Conservation (phyloP, 2,329 filamentous ascomycete genomes). For the Trichoderma sp. region DNA sequence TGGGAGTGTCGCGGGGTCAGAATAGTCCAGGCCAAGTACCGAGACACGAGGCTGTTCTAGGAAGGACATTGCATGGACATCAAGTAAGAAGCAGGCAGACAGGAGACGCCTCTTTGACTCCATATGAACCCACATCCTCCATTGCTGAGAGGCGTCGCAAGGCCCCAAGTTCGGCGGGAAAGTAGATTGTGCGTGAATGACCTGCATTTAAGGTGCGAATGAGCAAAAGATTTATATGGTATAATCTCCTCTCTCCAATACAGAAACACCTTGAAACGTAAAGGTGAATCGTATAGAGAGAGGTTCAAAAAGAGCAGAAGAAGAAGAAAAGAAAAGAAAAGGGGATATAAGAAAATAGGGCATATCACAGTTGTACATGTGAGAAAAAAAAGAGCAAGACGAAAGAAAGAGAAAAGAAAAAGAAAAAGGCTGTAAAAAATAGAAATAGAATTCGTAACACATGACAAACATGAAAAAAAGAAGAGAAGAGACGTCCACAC, state of each 20-base stretch:
- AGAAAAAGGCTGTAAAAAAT: constrained; percentile 23
- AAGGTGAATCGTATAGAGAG: background rate
- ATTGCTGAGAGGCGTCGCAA: constrained; percentile 38
- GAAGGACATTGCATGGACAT: constrained; percentile 55
- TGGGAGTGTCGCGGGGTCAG: constrained; percentile 35
- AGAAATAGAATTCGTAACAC: background rate
- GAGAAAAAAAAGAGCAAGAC: background rate
- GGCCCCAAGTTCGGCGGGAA: constrained; percentile 26
- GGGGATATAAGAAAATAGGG: constrained; percentile 20
- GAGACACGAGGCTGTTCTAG: constrained; percentile 46
- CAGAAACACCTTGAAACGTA: background rate
- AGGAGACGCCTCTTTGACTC: constrained; percentile 55
- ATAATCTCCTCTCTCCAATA: background rate
- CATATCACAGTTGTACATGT: constrained; percentile 18
- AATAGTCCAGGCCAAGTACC: constrained; percentile 38
- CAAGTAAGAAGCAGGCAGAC: constrained; percentile 56
- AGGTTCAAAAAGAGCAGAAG: constrained; percentile 11
- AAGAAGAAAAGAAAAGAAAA: background rate
- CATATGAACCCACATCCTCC: constrained; percentile 52
- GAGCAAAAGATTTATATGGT: background rate
- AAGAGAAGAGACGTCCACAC: constrained; percentile 12
- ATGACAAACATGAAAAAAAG: background rate
- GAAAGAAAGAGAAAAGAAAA: constrained; percentile 8
- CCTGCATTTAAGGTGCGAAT: constrained; percentile 39
- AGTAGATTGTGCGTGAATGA: constrained; percentile 36